Percentiles rank a stretch among this genome's conserved stretches.
Conservation (phyloP, 305 asterid species). For the Plantago lanceolata region DNA sequence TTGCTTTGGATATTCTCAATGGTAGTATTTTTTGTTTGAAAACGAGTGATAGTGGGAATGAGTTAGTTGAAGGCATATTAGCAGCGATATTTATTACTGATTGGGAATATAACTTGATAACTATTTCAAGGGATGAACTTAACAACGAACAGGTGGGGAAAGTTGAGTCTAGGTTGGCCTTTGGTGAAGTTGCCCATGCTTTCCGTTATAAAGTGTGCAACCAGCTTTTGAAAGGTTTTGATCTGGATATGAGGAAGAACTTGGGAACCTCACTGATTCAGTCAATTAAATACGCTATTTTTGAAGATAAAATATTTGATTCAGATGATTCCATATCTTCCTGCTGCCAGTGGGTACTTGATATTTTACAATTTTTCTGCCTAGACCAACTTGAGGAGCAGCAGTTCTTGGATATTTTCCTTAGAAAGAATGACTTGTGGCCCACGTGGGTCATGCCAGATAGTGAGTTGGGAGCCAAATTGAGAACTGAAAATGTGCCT, state of each 20-base stretch:
- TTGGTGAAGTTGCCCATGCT: slow-evolving; percentile 57
- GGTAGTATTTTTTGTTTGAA: slow-evolving; percentile 65
- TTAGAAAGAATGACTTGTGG: slow-evolving; percentile 62
- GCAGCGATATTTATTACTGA: slow-evolving; percentile 64
- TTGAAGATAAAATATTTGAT: slow-evolving; percentile 44
- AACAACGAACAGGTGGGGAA: slow-evolving; percentile 41
- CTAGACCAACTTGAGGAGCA: slow-evolving; percentile 73
- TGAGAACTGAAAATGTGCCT: slow-evolving; percentile 39
- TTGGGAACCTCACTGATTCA: slow-evolving; percentile 57
- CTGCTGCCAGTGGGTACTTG: slow-evolving; percentile 69
- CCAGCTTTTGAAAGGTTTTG: slow-evolving; percentile 43
- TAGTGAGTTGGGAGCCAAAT: slow-evolving; percentile 34
- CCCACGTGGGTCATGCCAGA: slow-evolving; percentile 66
- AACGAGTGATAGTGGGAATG: slow-evolving; percentile 44
- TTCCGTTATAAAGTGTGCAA: slow-evolving; percentile 42
- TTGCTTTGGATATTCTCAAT: slow-evolving; percentile 70
- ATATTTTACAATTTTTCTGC: slow-evolving; percentile 59
- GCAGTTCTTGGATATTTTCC: slow-evolving; percentile 59
- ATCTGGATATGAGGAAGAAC: slow-evolving; percentile 33
- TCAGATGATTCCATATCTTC: slow-evolving; percentile 50
- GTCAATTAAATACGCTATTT: slow-evolving; percentile 44
- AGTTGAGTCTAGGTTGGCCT: slow-evolving; percentile 47
- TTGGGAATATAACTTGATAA: slow-evolving; percentile 69
- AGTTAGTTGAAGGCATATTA: slow-evolving; percentile 59
- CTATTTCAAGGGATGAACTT: slow-evolving; percentile 39